Conservation (phyloP, 179 eudicot species). For the Beta macrorhiza region DNA sequence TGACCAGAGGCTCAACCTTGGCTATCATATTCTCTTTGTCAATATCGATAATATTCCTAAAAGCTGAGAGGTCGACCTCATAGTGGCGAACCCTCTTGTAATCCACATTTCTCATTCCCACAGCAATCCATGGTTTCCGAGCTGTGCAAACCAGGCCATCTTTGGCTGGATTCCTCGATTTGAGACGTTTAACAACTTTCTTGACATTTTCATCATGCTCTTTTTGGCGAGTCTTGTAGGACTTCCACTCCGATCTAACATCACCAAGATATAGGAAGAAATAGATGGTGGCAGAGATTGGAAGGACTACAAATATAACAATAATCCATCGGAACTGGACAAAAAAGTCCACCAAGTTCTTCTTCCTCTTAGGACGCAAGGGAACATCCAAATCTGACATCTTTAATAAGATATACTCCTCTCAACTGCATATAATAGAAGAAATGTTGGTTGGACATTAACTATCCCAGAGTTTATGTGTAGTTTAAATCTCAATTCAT, state of each 20-base stretch:
- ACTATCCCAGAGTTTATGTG: background rate
- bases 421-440: conserved; percentile 31
- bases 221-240: conserved; percentile 77
- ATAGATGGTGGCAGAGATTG: conserved; percentile 69
- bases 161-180: conserved; percentile 68
- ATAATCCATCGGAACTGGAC: conserved; percentile 88
- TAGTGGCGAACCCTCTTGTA: conserved; percentile 92
- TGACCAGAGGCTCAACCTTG: conserved; percentile 82
- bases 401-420: conserved; percentile 20
- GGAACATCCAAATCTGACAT: conserved; percentile 75
- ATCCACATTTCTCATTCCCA: conserved; percentile 95
- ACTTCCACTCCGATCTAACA: conserved; percentile 64
- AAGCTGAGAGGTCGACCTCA: conserved; percentile 88
- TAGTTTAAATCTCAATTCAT: background rate
- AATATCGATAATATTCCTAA: conserved; percentile 71
- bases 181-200: conserved; percentile 78
- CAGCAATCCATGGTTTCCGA: conserved; percentile 86
- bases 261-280: conserved; percentile 86
- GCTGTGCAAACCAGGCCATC: conserved; percentile 97
- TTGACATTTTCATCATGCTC: conserved; percentile 87
- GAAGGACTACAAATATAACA: conserved; percentile 83
- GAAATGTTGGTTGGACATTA: background rate
- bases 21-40: conserved; percentile 77
- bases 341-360: conserved; percentile 73
- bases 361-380: conserved; percentile 85